Evolutionary conservation across 495 filamentous ascomycete genomes (phyloP), one percentile per base, ranked within the genome.

Genomic region (Penicillium chermesinum): DNA sequence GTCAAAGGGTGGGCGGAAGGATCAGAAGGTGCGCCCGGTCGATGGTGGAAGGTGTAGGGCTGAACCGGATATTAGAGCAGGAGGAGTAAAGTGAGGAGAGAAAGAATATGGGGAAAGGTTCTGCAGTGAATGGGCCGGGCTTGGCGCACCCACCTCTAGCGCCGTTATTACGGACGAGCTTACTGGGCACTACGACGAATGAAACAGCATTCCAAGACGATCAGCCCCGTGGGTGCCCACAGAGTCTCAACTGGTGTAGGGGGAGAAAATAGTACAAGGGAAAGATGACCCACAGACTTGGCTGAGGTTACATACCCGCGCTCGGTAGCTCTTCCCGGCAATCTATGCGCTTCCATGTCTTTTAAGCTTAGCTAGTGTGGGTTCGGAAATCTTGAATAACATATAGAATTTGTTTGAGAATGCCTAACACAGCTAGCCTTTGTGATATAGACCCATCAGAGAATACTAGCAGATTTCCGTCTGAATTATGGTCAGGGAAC

Each of bases 51-150:
- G 46, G 38, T 37, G 15, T 21, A 19, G 20, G 34, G 46, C 36
- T 15, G 12, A 21, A 20, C 33, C 18, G 10, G 14, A 21, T 2
- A 15, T 9, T 9, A 12, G 38, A 39, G 46, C 25, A 30, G 47
- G 46, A 37, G 46, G 46, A 46, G 48, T 41, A 41, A 48, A 52
- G 45, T 37, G 48, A 35, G 53, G 52, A 59, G 48, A 25, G 46
- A 47, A 56, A 44, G 56, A 60, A 58, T 69, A 67, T 65, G 69
- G 64, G 66, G 67, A 68, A 69, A 55, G 41, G 57, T 55, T 61
- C 50, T 48, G 54, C 60, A 53, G 59, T 53, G 50, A 58, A 44
- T 58, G 61, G 62, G 61, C 66, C 68, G 68, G 68, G 66, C 68
- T 56, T 27, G 39, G 14, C 37, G 48, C 52, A 18, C 46, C 54